Percentiles rank a stretch among this genome's conserved stretches.
These are phyloP conservation scores for Beauveria varroae DNA, from an alignment of 2,329 filamentous ascomycete genomes.

Conservation along the genomic window DNA sequence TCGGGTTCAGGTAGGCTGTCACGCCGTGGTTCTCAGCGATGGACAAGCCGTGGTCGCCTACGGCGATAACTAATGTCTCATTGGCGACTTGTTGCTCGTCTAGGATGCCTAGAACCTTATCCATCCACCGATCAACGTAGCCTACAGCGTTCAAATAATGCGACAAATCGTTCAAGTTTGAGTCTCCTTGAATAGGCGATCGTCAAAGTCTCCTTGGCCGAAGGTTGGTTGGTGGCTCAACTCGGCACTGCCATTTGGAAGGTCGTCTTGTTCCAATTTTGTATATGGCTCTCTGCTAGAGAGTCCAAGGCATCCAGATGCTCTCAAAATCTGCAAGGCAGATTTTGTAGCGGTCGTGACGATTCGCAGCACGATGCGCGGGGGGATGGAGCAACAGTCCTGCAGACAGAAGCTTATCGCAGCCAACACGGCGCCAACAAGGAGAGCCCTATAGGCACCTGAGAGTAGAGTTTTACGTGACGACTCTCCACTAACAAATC, in stretches of 20 bases:
- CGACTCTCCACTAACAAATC: conserved; percentile 17
- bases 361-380: conserved; percentile 16
- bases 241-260: not conserved
- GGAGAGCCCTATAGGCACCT: conserved; percentile 16
- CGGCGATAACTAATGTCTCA: conserved; percentile 26
- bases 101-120: conserved; percentile 21
- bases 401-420: conserved; percentile 16
- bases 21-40: conserved; percentile 23
- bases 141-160: conserved; percentile 27
- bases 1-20: conserved; percentile 25
- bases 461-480: conserved; percentile 19
- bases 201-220: not conserved
- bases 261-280: not conserved
- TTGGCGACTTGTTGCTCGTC: conserved; percentile 25
- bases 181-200: conserved; percentile 13
- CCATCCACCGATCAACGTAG: conserved; percentile 26
- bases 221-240: not conserved
- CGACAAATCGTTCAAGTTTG: conserved; percentile 23
- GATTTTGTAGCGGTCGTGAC: conserved; percentile 14
- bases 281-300: not conserved
- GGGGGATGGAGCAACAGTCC: conserved; percentile 16
- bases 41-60: conserved; percentile 26
- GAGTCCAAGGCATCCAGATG: not conserved
- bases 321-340: not conserved
- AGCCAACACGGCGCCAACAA: conserved; percentile 12